phyloP scores from a whole-genome alignment of 129 eudicot genomes.

The Logfia minima region DNA sequence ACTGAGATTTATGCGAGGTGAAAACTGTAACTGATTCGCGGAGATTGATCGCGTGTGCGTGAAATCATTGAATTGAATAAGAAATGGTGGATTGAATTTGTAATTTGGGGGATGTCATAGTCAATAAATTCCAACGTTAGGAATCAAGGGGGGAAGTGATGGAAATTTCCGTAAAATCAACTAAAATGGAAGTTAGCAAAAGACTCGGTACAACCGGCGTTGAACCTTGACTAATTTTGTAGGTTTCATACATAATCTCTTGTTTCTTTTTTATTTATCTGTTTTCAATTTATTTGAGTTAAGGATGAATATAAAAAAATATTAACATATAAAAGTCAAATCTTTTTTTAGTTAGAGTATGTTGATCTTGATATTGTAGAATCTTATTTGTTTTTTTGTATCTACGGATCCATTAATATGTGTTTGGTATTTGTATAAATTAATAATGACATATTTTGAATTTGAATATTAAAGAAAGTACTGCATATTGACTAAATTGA shows the following conservation, averaged over 20 bases:
- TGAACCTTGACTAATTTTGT: conserved; percentile 34
- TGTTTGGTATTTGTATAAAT: too few species aligned
- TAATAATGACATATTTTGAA: too few species aligned
- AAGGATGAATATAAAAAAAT: too few species aligned
- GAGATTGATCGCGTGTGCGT: conserved; percentile 15
- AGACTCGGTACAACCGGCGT: conserved; percentile 36
- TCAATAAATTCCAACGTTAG: conserved; percentile 36
- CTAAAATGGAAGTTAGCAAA: conserved; percentile 21
- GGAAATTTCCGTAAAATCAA: conserved; percentile 36
- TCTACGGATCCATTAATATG: too few species aligned
- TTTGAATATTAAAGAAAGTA: too few species aligned
- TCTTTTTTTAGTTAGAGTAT: too few species aligned
- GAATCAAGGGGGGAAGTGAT: conserved; percentile 34
- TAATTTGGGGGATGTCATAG: conserved; percentile 15
- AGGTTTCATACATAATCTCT: conserved; percentile 15
- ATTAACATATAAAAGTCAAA: too few species aligned
- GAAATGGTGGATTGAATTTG: conserved; percentile 1
- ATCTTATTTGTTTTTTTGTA: too few species aligned
- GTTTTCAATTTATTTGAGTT: too few species aligned
- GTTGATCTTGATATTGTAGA: too few species aligned
- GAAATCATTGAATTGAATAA: conserved; percentile 20
- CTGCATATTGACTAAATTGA: too few species aligned
- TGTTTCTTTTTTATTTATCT: background rate
- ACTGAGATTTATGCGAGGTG: background rate
- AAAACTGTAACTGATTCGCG: conserved; percentile 1